Base-by-base conservation (phyloP, 108 stramenopile genomes). In the Tribonema minus region DNA sequence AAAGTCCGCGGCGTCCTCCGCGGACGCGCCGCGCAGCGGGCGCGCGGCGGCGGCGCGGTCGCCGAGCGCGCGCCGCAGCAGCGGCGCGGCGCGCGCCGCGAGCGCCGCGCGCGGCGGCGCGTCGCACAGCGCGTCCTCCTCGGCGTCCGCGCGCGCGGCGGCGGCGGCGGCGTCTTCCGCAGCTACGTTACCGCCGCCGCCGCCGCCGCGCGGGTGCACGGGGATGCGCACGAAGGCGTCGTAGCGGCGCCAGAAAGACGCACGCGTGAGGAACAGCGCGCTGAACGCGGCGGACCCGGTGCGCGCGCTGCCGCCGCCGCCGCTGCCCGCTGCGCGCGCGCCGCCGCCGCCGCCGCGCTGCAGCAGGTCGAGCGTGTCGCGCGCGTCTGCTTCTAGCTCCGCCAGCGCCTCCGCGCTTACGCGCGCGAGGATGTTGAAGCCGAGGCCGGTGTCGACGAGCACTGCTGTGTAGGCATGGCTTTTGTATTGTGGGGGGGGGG, bases 341-440 rank as follows among this genome's bases (percentile, higher is more conserved):
- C 46, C 9, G 9, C 46, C 15, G 9, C 15, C 20, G 20, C 46
- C 46, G 9, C 20, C 46, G 20, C 20, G 46, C 31, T 76, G 74
- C 15, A 76, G 65, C 36, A 76, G 28, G 1, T 35, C 37, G 32
- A 76, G 30, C 27, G 65, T 65, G 25, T 27, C 64, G 36, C 39
- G 37, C 54, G 64, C 41, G 66, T 76, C 74, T 65, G 61, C 58
- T 76, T 64, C 54, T 61, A 58, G 46, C 66, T 76, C 74, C 25
- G 2, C 2, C 61, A 76, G 38, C 20, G 74, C 74, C 9, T 63
- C 58, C 7, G 64, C 61, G 33, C 74, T 76, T 26, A 76, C 2
- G 1, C 74, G 64, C 26, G 64, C 64, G 27, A 76, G 34, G 2
- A 76, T 23, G 58, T 76, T 76, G 32, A 76, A 76, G 23, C 74